Conservation (phyloP, 768 basidiomycete genomes). For the Terana coerulea region DNA sequence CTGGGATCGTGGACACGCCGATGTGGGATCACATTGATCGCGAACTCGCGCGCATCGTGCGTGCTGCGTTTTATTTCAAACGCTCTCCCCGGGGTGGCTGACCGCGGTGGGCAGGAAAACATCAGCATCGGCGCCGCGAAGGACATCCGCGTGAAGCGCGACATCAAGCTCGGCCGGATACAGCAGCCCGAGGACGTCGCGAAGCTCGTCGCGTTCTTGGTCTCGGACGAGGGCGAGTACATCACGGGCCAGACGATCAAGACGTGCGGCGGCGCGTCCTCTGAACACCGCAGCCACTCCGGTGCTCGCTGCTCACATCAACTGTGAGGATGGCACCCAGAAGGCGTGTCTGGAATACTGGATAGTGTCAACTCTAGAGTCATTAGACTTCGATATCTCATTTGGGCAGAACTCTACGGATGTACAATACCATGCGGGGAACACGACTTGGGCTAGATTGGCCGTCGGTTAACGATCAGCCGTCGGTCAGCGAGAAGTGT, state of each 20-base stretch:
- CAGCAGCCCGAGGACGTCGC: slow-evolving; percentile 33
- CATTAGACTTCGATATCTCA: no score
- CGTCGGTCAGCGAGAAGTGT: no score
- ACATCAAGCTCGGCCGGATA: slow-evolving; percentile 27
- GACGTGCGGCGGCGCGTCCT: slow-evolving; percentile 29
- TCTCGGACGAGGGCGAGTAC: slow-evolving; percentile 29
- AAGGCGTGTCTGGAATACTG: no score
- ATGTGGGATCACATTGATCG: slow-evolving; percentile 32
- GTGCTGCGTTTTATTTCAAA: neutral
- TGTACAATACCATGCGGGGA: no score
- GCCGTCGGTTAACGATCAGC: no score
- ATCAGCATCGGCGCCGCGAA: slow-evolving; percentile 26
- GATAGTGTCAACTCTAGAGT: no score
- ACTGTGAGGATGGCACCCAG: no score
- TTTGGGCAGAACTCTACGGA: no score
- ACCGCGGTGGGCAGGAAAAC: slow-evolving; percentile 18
- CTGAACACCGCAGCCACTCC: slow-evolving; percentile 5
- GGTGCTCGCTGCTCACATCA: no score
- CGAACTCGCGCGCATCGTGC: slow-evolving; percentile 25
- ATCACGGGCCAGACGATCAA: slow-evolving; percentile 32
- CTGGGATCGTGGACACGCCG: slow-evolving; percentile 30
- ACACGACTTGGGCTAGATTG: no score
- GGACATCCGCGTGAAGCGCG: slow-evolving; percentile 24
- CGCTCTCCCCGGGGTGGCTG: neutral
- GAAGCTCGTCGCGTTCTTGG: slow-evolving; percentile 30